These are phyloP conservation scores for Mycena filopes DNA, from an alignment of 768 basidiomycete genomes.

Conservation along the genomic window DNA sequence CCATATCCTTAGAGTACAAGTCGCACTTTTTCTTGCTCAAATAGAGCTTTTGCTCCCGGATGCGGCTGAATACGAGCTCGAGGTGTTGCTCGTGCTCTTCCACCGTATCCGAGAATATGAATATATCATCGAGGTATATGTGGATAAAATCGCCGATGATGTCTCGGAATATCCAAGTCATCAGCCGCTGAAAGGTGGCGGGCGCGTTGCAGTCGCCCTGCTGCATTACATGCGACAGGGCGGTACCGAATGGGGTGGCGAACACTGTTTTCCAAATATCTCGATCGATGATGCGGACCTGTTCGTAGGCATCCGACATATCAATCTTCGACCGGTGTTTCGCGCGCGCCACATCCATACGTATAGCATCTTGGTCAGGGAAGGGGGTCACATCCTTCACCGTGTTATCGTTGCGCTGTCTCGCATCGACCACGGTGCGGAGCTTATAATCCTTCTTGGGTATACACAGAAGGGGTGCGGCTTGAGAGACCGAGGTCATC, in stretches of 20 bases:
- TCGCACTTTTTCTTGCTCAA: no score
- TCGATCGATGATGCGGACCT: constrained; percentile 37
- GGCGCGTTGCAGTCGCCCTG: no score
- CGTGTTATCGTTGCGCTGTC: constrained; percentile 54
- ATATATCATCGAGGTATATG: constrained; percentile 58
- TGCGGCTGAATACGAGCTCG: constrained; percentile 39
- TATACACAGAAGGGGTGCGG: constrained; percentile 39
- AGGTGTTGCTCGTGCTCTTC: constrained; percentile 53
- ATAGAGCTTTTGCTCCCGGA: constrained; percentile 44
- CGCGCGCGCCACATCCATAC: no score
- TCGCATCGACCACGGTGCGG: constrained; percentile 46
- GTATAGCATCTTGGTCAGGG: no score
- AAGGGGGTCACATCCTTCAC: no score
- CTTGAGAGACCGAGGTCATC: constrained; percentile 22
- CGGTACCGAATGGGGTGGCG: constrained; percentile 8
- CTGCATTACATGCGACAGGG: constrained; percentile 11
- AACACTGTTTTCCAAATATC: constrained; percentile 33
- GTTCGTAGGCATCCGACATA: constrained; percentile 52
- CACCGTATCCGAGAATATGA: constrained; percentile 49
- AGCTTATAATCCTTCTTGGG: constrained; percentile 41
- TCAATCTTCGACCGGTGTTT: no score
- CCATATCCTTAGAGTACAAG: no score
- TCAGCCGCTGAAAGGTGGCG: constrained; percentile 28
- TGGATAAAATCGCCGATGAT: constrained; percentile 51
- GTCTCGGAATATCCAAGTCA: constrained; percentile 52